Conservation (phyloP, 345 rosid species). For the Lepidium didymum region DNA sequence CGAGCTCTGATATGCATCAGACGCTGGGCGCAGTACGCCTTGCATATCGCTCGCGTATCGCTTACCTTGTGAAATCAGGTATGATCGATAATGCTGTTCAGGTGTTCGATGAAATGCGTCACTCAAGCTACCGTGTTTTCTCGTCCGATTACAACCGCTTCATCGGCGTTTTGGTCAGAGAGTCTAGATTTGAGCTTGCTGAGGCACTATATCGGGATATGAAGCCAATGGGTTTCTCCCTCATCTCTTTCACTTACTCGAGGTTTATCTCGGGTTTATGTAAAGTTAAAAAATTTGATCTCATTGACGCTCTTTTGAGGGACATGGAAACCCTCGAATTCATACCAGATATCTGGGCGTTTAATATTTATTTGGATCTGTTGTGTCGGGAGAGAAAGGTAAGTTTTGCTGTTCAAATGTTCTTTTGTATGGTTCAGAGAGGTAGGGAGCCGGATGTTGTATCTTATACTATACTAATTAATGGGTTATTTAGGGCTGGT, state of each 20-base stretch:
- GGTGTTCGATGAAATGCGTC: constrained; percentile 90
- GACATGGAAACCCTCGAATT: constrained; percentile 67
- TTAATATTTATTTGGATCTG: constrained; percentile 65
- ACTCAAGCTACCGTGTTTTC: constrained; percentile 65
- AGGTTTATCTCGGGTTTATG: constrained; percentile 89
- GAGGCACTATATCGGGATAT: constrained; percentile 51
- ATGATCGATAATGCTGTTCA: constrained; percentile 65
- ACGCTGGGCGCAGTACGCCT: constrained; percentile 86
- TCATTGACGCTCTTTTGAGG: constrained; percentile 45
- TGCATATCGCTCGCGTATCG: constrained; percentile 64
- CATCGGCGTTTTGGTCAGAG: constrained; percentile 63
- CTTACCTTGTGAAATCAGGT: constrained; percentile 57
- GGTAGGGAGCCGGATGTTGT: constrained; percentile 90
- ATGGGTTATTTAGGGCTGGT: constrained; percentile 55
- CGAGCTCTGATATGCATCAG: constrained; percentile 64
- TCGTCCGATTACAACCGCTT: constrained; percentile 79
- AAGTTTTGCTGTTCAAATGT: constrained; percentile 54
- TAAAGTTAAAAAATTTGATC: constrained; percentile 42
- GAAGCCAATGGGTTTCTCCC: constrained; percentile 67
- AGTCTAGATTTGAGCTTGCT: constrained; percentile 66
- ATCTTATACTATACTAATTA: constrained; percentile 64
- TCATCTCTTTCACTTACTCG: constrained; percentile 78
- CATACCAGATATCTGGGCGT: constrained; percentile 79
- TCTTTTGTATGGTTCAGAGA: constrained; percentile 41
- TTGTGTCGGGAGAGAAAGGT: constrained; percentile 48